Evolutionary conservation across 371 early-diverging fungal species (phyloP).

Genomic region (Mortierella sp.): DNA sequence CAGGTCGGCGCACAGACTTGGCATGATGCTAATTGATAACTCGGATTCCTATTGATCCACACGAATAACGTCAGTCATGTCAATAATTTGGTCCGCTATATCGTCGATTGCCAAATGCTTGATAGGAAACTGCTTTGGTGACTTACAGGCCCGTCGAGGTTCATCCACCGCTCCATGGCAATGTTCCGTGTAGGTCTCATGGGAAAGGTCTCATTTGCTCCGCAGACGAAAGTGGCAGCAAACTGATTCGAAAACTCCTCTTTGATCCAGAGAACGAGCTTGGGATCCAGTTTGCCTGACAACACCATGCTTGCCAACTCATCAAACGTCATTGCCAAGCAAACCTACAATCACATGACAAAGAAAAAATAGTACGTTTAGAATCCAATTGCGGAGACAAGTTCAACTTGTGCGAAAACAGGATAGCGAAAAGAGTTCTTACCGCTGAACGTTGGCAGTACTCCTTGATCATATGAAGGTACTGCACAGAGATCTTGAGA

Average conservation of each 20-base stretch:
- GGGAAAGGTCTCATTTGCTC: slow-evolving; percentile 55
- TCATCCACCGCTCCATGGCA: slow-evolving; percentile 58
- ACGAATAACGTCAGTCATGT: neutral
- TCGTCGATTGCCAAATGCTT: neutral
- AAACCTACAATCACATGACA: slow-evolving; percentile 62
- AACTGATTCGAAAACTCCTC: slow-evolving; percentile 77
- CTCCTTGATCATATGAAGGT: slow-evolving; percentile 63
- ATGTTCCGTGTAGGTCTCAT: slow-evolving; percentile 34
- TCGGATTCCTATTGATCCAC: slow-evolving; percentile 44
- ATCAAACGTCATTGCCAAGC: slow-evolving; percentile 78
- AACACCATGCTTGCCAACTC: slow-evolving; percentile 77
- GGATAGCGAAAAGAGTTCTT: slow-evolving; percentile 8
- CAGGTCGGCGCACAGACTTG: slow-evolving; percentile 38
- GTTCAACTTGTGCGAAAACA: neutral
- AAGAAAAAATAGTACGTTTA: neutral
- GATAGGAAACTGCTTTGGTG: neutral
- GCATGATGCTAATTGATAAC: slow-evolving; percentile 52
- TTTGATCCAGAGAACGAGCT: slow-evolving; percentile 76
- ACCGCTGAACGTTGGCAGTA: slow-evolving; percentile 66
- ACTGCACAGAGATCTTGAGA: slow-evolving; percentile 59
- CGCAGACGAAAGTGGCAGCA: slow-evolving; percentile 71
- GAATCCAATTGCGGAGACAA: neutral
- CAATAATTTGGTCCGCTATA: neutral
- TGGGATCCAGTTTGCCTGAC: slow-evolving; percentile 63
- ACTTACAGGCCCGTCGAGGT: slow-evolving; percentile 65